A percentile compares a stretch with the other conserved stretches of the same genome.
Conservation (phyloP, 495 filamentous ascomycete species). For the Podospora comata region DNA sequence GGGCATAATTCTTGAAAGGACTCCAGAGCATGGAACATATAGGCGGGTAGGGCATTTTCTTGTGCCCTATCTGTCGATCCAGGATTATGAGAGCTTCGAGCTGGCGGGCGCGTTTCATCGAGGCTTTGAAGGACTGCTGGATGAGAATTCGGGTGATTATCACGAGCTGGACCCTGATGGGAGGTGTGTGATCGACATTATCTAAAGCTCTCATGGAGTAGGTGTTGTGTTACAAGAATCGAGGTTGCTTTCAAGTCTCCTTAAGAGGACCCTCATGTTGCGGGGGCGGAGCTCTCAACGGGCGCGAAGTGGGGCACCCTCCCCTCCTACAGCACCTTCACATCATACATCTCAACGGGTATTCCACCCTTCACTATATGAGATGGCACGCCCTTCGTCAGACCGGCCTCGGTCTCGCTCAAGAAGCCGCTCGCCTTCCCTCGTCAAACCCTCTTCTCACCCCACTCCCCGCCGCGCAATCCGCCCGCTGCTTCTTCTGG, state of each 20-base stretch:
- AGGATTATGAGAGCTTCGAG: too few species aligned
- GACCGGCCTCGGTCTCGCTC: not conserved
- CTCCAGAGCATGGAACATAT: too few species aligned
- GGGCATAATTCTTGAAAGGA: too few species aligned
- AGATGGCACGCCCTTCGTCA: not conserved
- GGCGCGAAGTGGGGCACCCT: slow-evolving; percentile 1
- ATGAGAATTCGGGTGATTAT: not conserved
- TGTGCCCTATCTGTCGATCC: too few species aligned
- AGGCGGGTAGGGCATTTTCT: too few species aligned
- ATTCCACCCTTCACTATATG: not conserved
- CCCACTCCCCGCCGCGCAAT: slow-evolving; percentile 21
- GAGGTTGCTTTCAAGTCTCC: too few species aligned
- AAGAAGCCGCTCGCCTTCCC: not conserved
- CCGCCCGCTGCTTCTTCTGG: slow-evolving; percentile 34
- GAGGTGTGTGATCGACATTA: slow-evolving; percentile 1
- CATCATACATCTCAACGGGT: not conserved
- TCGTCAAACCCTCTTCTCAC: not conserved
- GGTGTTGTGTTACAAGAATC: too few species aligned
- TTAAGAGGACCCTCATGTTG: not conserved
- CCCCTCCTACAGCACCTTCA: not conserved
- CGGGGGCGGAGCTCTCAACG: not conserved
- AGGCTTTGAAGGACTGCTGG: not conserved
- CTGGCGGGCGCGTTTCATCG: not conserved
- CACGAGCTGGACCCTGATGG: not conserved
- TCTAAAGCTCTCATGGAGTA: not conserved